These are phyloP conservation scores for Luffa acutangula DNA, from an alignment of 306 rosid genomes.

Conservation along the genomic window DNA sequence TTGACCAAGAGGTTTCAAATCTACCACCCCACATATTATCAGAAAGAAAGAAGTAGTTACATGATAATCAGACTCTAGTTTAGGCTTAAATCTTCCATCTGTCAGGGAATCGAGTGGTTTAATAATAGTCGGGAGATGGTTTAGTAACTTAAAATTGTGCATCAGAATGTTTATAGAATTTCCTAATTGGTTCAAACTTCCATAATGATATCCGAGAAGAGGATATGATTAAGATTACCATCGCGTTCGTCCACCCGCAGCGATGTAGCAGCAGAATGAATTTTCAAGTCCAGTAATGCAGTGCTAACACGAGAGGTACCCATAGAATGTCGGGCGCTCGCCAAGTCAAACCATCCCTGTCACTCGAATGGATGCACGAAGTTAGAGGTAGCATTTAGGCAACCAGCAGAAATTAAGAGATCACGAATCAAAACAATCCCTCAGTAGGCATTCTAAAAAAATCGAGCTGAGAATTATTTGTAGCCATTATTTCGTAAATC, in stretches of 20 bases:
- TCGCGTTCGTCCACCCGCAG: constrained; percentile 34
- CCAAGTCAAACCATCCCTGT: constrained; percentile 89
- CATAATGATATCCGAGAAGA: background rate
- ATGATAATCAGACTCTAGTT: background rate
- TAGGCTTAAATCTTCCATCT: background rate
- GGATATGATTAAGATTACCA: constrained; percentile 22
- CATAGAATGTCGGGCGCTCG: constrained; percentile 86
- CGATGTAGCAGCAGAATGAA: constrained; percentile 54
- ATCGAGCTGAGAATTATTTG: background rate
- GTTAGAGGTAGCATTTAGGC: background rate
- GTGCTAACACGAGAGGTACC: constrained; percentile 63
- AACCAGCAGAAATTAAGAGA: background rate
- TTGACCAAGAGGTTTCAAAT: too few species aligned
- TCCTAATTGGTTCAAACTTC: background rate
- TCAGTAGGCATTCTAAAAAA: background rate
- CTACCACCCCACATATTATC: too few species aligned
- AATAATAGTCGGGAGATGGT: background rate
- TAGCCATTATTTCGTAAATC: background rate
- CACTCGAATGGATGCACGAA: background rate
- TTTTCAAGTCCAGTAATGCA: constrained; percentile 59
- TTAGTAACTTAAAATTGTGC: background rate
- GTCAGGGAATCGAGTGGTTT: background rate
- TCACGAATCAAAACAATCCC: background rate
- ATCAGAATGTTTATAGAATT: background rate
- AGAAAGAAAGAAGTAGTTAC: background rate